Conservation (phyloP, 2,329 filamentous ascomycete genomes). For the Xylariomycetidae sp. region DNA sequence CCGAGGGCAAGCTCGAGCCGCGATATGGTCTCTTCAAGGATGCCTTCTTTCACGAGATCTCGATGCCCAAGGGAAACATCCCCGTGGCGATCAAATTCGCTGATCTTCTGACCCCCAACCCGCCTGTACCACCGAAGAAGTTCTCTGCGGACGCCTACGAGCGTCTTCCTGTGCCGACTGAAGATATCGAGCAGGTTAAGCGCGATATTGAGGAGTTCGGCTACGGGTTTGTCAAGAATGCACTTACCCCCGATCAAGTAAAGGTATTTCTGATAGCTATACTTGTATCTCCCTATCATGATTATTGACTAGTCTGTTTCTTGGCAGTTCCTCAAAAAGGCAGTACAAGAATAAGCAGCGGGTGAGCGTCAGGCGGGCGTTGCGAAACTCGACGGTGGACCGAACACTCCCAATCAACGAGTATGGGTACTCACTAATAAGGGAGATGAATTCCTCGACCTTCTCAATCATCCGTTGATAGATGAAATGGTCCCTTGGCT, state of each 20-base stretch:
- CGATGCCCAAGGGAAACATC: slow-evolving; percentile 19
- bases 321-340: no score
- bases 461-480: slow-evolving; percentile 23
- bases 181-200: slow-evolving; percentile 23
- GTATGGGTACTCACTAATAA: slow-evolving; percentile 16
- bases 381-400: slow-evolving; percentile 16
- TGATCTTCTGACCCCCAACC: slow-evolving; percentile 17
- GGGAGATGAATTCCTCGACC: slow-evolving; percentile 24
- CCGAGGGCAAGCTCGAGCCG: slow-evolving; percentile 20
- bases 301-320: no score
- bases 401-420: slow-evolving; percentile 15
- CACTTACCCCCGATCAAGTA: slow-evolving; percentile 17
- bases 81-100: slow-evolving; percentile 21
- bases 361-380: slow-evolving; percentile 20
- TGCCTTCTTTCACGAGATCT: slow-evolving; percentile 17
- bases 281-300: no score
- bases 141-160: slow-evolving; percentile 29
- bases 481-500: slow-evolving; percentile 22
- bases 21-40: slow-evolving; percentile 24
- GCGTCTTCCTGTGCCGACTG: slow-evolving; percentile 29
- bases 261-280: no score
- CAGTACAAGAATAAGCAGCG: slow-evolving; percentile 20
- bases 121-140: slow-evolving; percentile 11
- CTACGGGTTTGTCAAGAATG: slow-evolving; percentile 24
- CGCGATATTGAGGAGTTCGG: slow-evolving; percentile 21